Base-by-base conservation (phyloP, 2,329 filamentous ascomycete species). In the Aureobasidium musti region DNA sequence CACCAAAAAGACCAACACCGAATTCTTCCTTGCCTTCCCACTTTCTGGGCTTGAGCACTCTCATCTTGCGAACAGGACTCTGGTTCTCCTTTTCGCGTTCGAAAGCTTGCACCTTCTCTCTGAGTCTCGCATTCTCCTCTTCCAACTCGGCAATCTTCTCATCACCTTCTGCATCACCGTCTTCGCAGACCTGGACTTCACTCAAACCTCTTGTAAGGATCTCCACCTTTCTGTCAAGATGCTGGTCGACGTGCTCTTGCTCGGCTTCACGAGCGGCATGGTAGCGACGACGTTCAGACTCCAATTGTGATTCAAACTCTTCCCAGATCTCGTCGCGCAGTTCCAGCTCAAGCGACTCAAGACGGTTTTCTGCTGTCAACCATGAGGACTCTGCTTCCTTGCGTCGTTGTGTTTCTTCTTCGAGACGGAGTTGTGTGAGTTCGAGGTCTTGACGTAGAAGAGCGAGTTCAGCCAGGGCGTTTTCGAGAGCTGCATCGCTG, bases 221-320 rank as follows among this genome's bases (percentile, higher is more conserved):
- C 67, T 92, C 94, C 8, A 96, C 84, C 79, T 99, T 99, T 70
- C 87, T 87, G 76, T 98, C 93, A 74, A 95, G 85, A 77, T 96
- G 91, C 75, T 91, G 91, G 68, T 97, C 92, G 63, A 88, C 87
- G 52, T 87, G 86, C 72, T 96, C 92, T 65, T 80, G 74, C 77
- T 97, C 92, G 5, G 89, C 86, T 21, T 91, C 89, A 76, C 92
- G 86, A 0, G 87, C 89, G 0, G 84, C 85, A 74, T 94, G 89
- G 90, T 92, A 97, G n/a, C 91, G 83, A 11, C 86, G 84, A 76
- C 91, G 86, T 76, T 97, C 92, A 14, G 88, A 80, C 23, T 87
- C 85, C 54, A 97, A 83, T 13, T 87, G 86, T 67, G 85, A 82
- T 74, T 99, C 95, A 81, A 96, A 96, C 74, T 97, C 95, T 2